A percentile compares a stretch with the other conserved stretches of the same genome.
Evolutionary conservation across 768 basidiomycete genomes (phyloP).

Genomic region (Leucogyrophana mollusca): DNA sequence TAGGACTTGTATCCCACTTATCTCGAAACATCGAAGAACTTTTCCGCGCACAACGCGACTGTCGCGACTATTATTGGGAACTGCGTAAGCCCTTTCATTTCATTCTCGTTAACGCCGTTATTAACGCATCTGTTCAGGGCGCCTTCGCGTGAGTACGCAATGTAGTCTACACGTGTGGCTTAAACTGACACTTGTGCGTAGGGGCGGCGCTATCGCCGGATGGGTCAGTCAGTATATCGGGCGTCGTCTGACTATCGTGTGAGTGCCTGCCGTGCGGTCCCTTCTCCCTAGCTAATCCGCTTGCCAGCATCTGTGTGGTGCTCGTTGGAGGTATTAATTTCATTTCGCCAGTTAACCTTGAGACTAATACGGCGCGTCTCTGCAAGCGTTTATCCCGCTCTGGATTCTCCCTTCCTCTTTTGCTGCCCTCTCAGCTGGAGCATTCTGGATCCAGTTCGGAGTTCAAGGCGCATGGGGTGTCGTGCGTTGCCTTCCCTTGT

Average conservation of each 20-base stretch:
- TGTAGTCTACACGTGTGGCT: constrained; percentile 9
- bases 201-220: constrained; percentile 73
- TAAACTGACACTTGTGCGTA: constrained; percentile 15
- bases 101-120: background rate
- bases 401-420: constrained; percentile 83
- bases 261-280: background rate
- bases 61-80: constrained; percentile 83
- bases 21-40: constrained; percentile 59
- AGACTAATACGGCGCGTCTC: background rate
- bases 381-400: constrained; percentile 59
- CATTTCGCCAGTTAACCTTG: background rate
- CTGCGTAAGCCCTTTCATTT: constrained; percentile 39
- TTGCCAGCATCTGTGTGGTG: constrained; percentile 48
- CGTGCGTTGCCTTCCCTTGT: constrained; percentile 39
- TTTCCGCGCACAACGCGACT: constrained; percentile 56
- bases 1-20: constrained; percentile 83
- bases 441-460: constrained; percentile 84
- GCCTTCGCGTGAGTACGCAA: constrained; percentile 38
- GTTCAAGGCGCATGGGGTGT: constrained; percentile 93
- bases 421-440: constrained; percentile 70
- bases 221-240: constrained; percentile 74
- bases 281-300: background rate
- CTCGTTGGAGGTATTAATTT: constrained; percentile 46
- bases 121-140: constrained; percentile 27
- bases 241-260: constrained; percentile 77